phyloP scores from a whole-genome alignment of 139 green algal species.

The Marvania coccoides region DNA sequence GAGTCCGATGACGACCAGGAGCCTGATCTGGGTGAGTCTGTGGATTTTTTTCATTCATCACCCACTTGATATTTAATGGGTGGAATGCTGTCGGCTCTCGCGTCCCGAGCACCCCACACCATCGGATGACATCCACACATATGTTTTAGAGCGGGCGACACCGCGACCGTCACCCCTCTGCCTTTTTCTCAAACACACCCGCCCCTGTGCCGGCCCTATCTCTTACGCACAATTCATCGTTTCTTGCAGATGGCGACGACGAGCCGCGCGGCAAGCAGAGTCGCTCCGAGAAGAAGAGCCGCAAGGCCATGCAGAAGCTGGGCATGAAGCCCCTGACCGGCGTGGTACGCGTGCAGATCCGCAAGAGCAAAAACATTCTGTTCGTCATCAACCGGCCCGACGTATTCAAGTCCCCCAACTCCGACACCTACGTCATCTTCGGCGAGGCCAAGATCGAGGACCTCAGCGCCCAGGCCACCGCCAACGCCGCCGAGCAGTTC shows the following conservation, averaged over 20 bases:
- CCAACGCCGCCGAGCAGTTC: constrained; percentile 82
- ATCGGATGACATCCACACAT: too few species aligned
- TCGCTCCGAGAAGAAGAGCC: constrained; percentile 94
- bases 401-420: constrained; percentile 93
- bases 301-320: constrained; percentile 98
- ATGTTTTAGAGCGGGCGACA: background rate
- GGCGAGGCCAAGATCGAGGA: constrained; percentile 99
- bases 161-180: background rate
- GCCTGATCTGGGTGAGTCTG: background rate
- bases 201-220: background rate
- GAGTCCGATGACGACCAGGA: constrained; percentile 24
- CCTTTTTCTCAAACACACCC: background rate
- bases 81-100: background rate
- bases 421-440: constrained; percentile 99
- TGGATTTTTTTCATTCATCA: background rate
- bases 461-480: constrained; percentile 75
- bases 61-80: background rate
- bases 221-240: background rate
- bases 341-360: constrained; percentile 91
- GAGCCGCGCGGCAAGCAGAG: constrained; percentile 79
- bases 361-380: constrained; percentile 98
- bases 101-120: background rate
- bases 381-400: constrained; percentile 97
- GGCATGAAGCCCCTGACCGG: constrained; percentile 95
- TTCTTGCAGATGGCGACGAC: constrained; percentile 31